Evolutionary conservation across 345 rosid genomes (phyloP), one percentile per base, ranked within the genome.

Genomic region (Citrus maxima): DNA sequence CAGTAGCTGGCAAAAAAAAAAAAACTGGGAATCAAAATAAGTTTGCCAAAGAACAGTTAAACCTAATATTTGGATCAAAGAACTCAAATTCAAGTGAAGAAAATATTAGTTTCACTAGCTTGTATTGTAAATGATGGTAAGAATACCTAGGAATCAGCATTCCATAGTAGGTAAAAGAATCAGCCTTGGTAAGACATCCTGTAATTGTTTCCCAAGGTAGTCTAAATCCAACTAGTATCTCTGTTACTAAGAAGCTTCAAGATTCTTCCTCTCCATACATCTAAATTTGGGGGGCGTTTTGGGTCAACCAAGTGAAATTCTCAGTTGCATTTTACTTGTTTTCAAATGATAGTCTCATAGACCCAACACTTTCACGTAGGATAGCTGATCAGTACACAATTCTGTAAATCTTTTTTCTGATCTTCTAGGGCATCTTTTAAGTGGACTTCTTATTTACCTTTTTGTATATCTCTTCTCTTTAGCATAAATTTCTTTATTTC

Each of bases 1-100:
- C 98, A 95, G 83, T 93, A 90, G 86, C 98, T 95, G 93, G 64
- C 67, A 12, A 46, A 46, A 46, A 77, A 80, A 16, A 79, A 16
- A 62, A 59, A 61, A 73, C 32, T 38, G 30, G 25, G 68, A 62
- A 81, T 79, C 76, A 84, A 76, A 4, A 72, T 62, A 60, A 68
- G 55, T 59, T 72, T n/a, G 19, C 70, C 25, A 24, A 8, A 22
- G 28, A 38, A 58, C 3, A 6, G 21, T 21, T 32, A 54, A 55
- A 59, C 58, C 67, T 38, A 35, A 74, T 19, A 5, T 61, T 25
- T 4, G 14, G 16, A 78, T 59, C 21, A 27, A 35, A 35, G 46
- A 59, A 32, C 22, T 58, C 22, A n/a, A 18, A 68, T 10, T 3
- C 40, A 5, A 32, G 3, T 62, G 18, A 24, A 51, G 51, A 54